Base-by-base conservation (phyloP, 1,284 basidiomycete species). In the Puccinia triticina region DNA sequence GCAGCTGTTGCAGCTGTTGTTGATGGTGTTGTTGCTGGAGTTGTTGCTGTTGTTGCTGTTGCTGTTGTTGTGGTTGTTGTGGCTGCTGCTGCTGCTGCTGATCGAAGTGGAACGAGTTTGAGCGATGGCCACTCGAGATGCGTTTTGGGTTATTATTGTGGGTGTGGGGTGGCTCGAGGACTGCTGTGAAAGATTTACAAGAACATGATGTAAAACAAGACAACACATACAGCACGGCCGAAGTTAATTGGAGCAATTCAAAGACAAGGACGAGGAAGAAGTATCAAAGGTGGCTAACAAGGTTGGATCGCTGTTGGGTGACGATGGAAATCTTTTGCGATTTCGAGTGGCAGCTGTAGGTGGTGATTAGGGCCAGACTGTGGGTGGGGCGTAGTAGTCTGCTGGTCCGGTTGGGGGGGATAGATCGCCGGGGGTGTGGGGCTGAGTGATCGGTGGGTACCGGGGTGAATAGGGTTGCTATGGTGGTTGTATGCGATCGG, bases 31-130 rank as follows among this genome's bases (percentile, higher is more conserved):
- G 66, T 46, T 34, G 26, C 23, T 69, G 66, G 12, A 50, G 69
- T n/a, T 46, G 69, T 32, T 46, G 66, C 10, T 61, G 59, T 21
- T 32, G 64, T 21, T 32, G 64, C 26, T 32, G 64, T n/a, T n/a
- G n/a, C n/a, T n/a, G n/a, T n/a, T n/a, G n/a, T n/a, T n/a, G n/a
- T n/a, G n/a, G n/a, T n/a, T n/a, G n/a, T n/a, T n/a, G n/a, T n/a
- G n/a, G n/a, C 67, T 71, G 67, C 40, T 40, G 67, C n/a, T 71
- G 67, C 21, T 4, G 34, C 16, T 67, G 64, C n/a, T 59, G 57
- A 34, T 61, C 59, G 59, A 32, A 29, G 29, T 61, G 59, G 34
- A 34, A 29, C 7, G 59, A 29, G 59, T 32, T 34, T 61, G 59
- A 10, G 7, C 29, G 59, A 29, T 61, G 59, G 29, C 26, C 59